Evolutionary conservation across 108 stramenopile genomes (phyloP), one percentile per base, ranked within the genome.

Genomic region (Conticribra weissflogii): DNA sequence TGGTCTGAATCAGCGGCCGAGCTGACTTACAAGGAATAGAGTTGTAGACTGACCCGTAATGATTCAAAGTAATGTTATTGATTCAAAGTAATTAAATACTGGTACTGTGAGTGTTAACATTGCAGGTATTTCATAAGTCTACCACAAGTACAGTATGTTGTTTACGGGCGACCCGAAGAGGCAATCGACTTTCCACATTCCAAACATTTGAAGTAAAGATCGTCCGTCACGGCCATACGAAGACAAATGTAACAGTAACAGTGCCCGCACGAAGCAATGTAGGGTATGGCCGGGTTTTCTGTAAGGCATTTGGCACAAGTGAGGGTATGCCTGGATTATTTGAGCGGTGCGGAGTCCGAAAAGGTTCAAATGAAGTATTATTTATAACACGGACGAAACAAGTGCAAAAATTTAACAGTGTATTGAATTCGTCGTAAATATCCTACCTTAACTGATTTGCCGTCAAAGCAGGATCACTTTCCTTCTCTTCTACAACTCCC

Each of bases 201-300:
- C 29, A 68, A 23, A 41, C 79, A 80, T 7, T 66, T 60, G 59
- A 63, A 80, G 47, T 55, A 51, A n/a, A 72, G 60, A 59, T 80
- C 71, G 45, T 80, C 79, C 18, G 71, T 80, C 21, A 80, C 54
- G 19, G 79, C 71, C 66, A 64, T 63, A 21, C 79, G 66, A 17
- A 80, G 66, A 49, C 79, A 80, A 2, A 73, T 19, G 33, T 80
- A 80, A 60, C 79, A 80, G 47, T 80, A 80, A 24, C 54, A 63
- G 52, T 80, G 79, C 9, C 79, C 79, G 47, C 79, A 80, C 18
- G 72, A 68, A 31, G 79, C 62, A 15, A 80, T 65, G 61, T 80
- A 80, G 0, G 72, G 67, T 46, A 80, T 68, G 65, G 72, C n/a
- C 64, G 79, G 67, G 52, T 78, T 64, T 17, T 68, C 54, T 41